phyloP scores from a whole-genome alignment of 768 basidiomycete species.

The Russula sp. region DNA sequence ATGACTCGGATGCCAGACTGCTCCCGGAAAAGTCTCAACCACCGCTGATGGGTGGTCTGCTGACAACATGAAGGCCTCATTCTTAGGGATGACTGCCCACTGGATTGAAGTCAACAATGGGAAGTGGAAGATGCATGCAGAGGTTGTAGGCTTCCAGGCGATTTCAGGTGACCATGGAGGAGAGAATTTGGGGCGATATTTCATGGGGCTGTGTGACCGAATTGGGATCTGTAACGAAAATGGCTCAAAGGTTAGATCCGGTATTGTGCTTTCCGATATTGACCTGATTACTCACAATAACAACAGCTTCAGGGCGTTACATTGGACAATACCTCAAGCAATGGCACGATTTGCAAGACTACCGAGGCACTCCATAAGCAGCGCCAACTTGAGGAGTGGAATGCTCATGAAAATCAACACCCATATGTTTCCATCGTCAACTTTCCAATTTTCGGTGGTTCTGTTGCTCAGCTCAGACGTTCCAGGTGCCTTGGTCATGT shows the following conservation, averaged over 20 bases:
- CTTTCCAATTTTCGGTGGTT: neutral
- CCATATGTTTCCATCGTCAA: neutral
- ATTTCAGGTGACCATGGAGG: constrained; percentile 3
- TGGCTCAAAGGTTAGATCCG: too few species aligned
- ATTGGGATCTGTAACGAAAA: neutral
- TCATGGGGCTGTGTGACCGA: neutral
- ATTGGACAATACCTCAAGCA: too few species aligned
- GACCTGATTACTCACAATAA: too few species aligned
- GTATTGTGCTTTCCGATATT: neutral
- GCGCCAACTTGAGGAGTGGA: too few species aligned
- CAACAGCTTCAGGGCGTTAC: too few species aligned
- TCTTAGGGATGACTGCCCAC: neutral
- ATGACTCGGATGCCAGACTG: neutral
- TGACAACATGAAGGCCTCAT: neutral
- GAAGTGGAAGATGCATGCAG: neutral
- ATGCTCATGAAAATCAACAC: neutral
- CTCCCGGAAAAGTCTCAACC: neutral
- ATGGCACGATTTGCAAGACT: too few species aligned
- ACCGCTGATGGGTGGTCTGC: neutral
- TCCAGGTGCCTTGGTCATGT: neutral
- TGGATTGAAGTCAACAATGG: neutral
- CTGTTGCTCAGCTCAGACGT: neutral
- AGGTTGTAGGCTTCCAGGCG: neutral
- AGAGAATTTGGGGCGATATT: neutral
- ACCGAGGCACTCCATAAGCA: too few species aligned